Conservation (phyloP, 1,284 basidiomycete species). For the Neonothopanus nambi region DNA sequence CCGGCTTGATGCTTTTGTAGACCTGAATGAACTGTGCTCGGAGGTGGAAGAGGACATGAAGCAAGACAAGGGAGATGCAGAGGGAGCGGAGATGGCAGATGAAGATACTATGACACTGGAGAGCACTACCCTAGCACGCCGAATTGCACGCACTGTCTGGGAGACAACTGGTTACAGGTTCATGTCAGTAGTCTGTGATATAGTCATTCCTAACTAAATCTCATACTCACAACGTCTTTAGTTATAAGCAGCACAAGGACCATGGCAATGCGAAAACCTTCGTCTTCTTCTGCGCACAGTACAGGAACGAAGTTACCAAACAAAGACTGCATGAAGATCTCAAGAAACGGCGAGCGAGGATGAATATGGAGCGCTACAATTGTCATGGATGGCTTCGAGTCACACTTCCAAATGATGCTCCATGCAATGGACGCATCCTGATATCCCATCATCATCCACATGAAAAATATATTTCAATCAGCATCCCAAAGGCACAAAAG, state of each 20-base stretch:
- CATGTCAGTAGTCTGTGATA: slow-evolving; percentile 11
- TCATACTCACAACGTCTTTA: too few relatives aligned
- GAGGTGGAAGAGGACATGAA: background rate
- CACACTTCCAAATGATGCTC: slow-evolving; percentile 6
- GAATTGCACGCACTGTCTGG: slow-evolving; percentile 6
- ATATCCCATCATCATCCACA: slow-evolving; percentile 16
- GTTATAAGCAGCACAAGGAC: too few relatives aligned
- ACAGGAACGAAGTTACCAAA: slow-evolving; percentile 14
- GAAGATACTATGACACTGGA: background rate
- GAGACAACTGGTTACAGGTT: slow-evolving; percentile 11
- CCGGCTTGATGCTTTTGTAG: too few relatives aligned
- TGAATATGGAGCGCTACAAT: slow-evolving; percentile 15
- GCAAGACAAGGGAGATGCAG: background rate
- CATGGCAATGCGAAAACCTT: slow-evolving; percentile 5
- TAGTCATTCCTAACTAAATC: background rate
- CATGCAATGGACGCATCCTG: slow-evolving; percentile 5
- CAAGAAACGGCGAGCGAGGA: slow-evolving; percentile 8
- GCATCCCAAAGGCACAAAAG: slow-evolving; percentile 1
- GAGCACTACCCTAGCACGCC: slow-evolving; percentile 2
- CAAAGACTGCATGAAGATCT: slow-evolving; percentile 3
- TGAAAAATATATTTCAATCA: slow-evolving; percentile 14
- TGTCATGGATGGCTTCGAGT: slow-evolving; percentile 15
- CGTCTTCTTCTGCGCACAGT: slow-evolving; percentile 19
- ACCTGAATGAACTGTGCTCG: slow-evolving; percentile 1
- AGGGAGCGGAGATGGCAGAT: too few relatives aligned